These are phyloP conservation scores for Eucalyptus paniculata DNA, from an alignment of 345 rosid species.

Conservation along the genomic window DNA sequence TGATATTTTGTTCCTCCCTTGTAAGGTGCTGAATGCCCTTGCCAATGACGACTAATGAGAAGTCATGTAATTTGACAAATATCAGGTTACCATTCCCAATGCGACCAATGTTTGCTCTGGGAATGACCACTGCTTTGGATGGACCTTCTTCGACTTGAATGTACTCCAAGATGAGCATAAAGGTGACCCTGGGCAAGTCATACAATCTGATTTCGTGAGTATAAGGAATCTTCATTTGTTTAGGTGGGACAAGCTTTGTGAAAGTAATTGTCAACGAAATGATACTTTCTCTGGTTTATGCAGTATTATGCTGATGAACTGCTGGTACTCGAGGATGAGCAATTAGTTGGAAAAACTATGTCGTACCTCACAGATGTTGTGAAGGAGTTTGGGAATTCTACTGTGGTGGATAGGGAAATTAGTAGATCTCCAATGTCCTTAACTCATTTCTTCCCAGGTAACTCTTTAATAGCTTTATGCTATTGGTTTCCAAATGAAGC, in stretches of 20 bases:
- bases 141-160: conserved; percentile 50
- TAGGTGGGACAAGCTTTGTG: not conserved
- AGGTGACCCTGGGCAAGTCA: conserved; percentile 11
- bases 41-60: not conserved
- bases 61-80: not conserved
- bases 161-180: conserved; percentile 30
- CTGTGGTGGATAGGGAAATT: conserved; percentile 23
- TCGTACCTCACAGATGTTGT: conserved; percentile 27
- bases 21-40: not conserved
- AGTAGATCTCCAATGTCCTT: conserved; percentile 28
- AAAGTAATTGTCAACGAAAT: not conserved
- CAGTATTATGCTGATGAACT: conserved; percentile 46
- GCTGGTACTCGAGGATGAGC: conserved; percentile 27
- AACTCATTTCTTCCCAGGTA: conserved; percentile 59
- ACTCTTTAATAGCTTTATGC: not conserved
- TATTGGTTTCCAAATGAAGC: not conserved
- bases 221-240: not conserved
- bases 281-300: not conserved
- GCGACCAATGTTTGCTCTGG: conserved; percentile 36
- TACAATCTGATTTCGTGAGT: conserved; percentile 48
- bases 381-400: conserved; percentile 19
- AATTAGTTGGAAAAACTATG: conserved; percentile 16
- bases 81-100: conserved; percentile 36
- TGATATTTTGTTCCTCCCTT: not conserved
- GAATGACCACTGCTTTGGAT: conserved; percentile 25